Percentiles rank a stretch among this genome's conserved stretches.
These are phyloP conservation scores for Blastocystis sp. DNA, from an alignment of 352 stramenopile genomes.

Conservation along the genomic window DNA sequence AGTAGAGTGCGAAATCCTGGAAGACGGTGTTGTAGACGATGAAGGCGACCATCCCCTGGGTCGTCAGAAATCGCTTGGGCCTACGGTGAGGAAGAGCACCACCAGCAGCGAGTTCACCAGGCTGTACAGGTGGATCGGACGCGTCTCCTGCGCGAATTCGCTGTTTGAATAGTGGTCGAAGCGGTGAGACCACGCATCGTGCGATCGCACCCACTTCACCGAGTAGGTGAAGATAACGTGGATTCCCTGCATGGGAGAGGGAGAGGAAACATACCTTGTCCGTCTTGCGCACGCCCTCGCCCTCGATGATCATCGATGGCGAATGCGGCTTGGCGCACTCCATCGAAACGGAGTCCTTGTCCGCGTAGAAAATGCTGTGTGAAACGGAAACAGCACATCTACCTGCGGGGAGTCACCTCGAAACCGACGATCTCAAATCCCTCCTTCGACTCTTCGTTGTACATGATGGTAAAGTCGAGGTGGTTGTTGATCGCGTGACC, in stretches of 20 bases:
- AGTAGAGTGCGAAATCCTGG: constrained; percentile 93
- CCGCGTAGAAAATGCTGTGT: not conserved
- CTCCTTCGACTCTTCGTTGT: constrained; percentile 71
- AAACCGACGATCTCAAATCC: constrained; percentile 96
- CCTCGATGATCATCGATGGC: constrained; percentile 64
- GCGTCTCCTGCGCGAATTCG: constrained; percentile 71
- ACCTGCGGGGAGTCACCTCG: constrained; percentile 66
- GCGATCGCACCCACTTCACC: constrained; percentile 86
- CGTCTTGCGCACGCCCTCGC: constrained; percentile 63
- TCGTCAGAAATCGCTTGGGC: not conserved
- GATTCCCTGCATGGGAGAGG: not conserved
- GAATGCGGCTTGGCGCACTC: not conserved
- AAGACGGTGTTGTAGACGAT: constrained; percentile 94
- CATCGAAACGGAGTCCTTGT: not conserved
- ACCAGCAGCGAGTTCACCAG: constrained; percentile 98
- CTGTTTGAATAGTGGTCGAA: constrained; percentile 97
- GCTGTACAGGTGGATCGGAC: constrained; percentile 94
- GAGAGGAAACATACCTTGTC: not conserved
- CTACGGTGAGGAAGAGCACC: constrained; percentile 84
- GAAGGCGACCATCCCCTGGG: constrained; percentile 87
- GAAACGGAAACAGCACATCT: not conserved
- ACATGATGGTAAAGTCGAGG: constrained; percentile 93
- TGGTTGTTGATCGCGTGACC: constrained; percentile 84
- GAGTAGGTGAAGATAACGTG: constrained; percentile 84
- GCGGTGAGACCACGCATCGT: constrained; percentile 87